These are phyloP conservation scores for Tetramitus jugosus DNA, from an alignment of 208 protist genomes.

Conservation along the genomic window DNA sequence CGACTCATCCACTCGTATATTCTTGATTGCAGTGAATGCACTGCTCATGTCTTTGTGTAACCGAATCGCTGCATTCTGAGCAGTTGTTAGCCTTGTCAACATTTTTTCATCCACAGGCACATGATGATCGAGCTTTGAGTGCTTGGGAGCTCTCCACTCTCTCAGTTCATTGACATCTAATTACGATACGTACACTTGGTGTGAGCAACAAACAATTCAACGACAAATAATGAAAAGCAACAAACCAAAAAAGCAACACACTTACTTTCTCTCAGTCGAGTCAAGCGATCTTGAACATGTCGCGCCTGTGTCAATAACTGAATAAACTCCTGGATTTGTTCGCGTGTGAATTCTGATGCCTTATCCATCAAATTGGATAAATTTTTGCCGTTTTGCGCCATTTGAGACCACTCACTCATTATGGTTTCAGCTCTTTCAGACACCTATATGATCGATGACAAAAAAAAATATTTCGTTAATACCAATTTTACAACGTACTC, in stretches of 20 bases:
- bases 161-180: not conserved
- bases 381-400: not conserved
- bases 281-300: not conserved
- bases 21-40: not conserved
- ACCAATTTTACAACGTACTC: too few species aligned
- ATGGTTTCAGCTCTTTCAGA: not conserved
- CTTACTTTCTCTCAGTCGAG: not conserved
- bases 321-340: slow-evolving; percentile 7
- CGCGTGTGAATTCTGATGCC: not conserved
- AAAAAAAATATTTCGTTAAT: not conserved
- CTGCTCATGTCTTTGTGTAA: slow-evolving; percentile 10
- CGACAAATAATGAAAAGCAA: too few species aligned
- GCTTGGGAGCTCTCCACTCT: slow-evolving; percentile 1
- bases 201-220: too few species aligned
- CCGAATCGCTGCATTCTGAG: not conserved
- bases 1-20: not conserved
- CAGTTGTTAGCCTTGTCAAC: not conserved
- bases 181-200: too few species aligned
- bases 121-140: not conserved
- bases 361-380: not conserved
- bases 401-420: not conserved
- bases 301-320: not conserved
- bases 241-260: too few species aligned
- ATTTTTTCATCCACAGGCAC: slow-evolving; percentile 7
- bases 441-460: not conserved